phyloP scores from a whole-genome alignment of 2,329 filamentous ascomycete genomes.

The Fusarium mexicanum region DNA sequence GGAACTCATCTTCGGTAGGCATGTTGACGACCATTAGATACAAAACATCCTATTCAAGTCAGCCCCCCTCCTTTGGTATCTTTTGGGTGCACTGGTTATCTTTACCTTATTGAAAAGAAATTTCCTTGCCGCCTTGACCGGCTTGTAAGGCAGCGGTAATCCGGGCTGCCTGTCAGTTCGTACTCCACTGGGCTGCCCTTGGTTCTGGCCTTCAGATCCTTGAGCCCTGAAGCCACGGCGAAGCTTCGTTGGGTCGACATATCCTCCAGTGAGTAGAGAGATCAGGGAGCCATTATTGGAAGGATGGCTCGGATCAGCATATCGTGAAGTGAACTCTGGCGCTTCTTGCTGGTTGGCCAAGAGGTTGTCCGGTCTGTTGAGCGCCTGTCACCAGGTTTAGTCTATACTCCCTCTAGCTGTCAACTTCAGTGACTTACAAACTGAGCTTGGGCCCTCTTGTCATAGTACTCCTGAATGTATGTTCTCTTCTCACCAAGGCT shows the following conservation, averaged over 20 bases:
- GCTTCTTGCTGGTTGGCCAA: constrained; percentile 6
- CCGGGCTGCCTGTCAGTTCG: neutral
- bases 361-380: neutral
- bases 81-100: fast-evolving
- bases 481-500: neutral
- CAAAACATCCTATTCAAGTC: neutral
- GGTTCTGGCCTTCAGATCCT: neutral
- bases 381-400: neutral
- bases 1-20: neutral
- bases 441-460: constrained; percentile 5
- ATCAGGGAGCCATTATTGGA: constrained; percentile 5
- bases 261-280: constrained; percentile 3
- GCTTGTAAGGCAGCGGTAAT: neutral
- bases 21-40: constrained; percentile 14
- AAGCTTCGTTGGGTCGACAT: neutral
- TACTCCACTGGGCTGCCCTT: neutral
- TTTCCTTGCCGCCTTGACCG: neutral
- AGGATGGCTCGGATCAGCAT: constrained; percentile 8
- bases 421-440: neutral
- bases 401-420: fast-evolving
- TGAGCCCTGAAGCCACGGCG: neutral
- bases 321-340: constrained; percentile 6
- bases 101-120: constrained; percentile 9
- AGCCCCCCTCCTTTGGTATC: fast-evolving
- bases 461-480: constrained; percentile 6